These are phyloP conservation scores for Neckera pumila DNA, from an alignment of 225 moss, liverwort and hornwort genomes.

Conservation along the genomic window DNA sequence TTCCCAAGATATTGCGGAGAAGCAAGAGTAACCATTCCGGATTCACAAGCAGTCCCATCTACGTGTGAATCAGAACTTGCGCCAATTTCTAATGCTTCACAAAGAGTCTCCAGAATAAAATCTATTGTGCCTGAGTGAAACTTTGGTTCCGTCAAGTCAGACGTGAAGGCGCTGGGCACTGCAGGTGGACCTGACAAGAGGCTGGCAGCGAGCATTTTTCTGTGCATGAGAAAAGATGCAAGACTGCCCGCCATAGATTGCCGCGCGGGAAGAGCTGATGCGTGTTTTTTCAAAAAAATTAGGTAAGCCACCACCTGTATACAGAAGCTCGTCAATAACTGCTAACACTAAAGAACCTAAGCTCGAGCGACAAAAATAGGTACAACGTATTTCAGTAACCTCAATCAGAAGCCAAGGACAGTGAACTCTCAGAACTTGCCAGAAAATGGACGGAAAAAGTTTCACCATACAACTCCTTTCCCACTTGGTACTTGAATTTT, in stretches of 20 bases:
- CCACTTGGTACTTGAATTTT: not conserved
- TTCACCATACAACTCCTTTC: not conserved
- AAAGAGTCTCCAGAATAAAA: slow-evolving; percentile 59
- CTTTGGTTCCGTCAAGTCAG: slow-evolving; percentile 4
- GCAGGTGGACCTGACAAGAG: slow-evolving; percentile 50
- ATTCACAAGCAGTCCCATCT: slow-evolving; percentile 29
- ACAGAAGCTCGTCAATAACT: not conserved
- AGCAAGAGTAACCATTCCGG: slow-evolving; percentile 59
- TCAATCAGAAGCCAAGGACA: not conserved
- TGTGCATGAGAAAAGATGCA: slow-evolving; percentile 54
- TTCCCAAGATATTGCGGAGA: slow-evolving; percentile 51
- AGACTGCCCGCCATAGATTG: slow-evolving; percentile 71
- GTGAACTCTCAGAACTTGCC: not conserved
- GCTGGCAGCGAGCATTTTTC: slow-evolving; percentile 62
- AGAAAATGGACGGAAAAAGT: not conserved
- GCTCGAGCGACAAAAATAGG: not conserved
- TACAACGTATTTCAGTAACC: not conserved
- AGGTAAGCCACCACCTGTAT: slow-evolving; percentile 80
- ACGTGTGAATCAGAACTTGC: slow-evolving; percentile 31
- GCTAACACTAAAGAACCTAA: not conserved
- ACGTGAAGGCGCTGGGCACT: slow-evolving; percentile 17
- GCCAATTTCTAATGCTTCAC: slow-evolving; percentile 67
- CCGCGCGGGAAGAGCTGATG: slow-evolving; percentile 34
- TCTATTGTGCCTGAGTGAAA: slow-evolving; percentile 31
- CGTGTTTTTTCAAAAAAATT: slow-evolving; percentile 63